A percentile compares a stretch with the other conserved stretches of the same genome.
These are phyloP conservation scores for Emericellopsis cladophorae DNA, from an alignment of 2,329 filamentous ascomycete species.

Conservation along the genomic window DNA sequence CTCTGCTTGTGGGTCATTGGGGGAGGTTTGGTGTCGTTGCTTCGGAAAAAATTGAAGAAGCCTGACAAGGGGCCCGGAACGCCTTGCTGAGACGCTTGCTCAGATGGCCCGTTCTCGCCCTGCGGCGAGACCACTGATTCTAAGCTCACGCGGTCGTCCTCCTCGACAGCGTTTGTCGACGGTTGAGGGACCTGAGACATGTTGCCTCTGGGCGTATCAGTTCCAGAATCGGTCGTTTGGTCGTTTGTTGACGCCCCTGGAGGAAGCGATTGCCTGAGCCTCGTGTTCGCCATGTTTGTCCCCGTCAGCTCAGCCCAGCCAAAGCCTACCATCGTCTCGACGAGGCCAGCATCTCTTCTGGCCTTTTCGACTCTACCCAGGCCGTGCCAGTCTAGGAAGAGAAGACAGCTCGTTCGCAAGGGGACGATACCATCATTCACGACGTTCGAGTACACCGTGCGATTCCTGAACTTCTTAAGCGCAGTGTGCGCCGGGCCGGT, in stretches of 20 bases:
- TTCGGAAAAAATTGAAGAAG: slow-evolving; percentile 65
- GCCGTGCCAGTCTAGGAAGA: slow-evolving; percentile 95
- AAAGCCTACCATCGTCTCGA: slow-evolving; percentile 86
- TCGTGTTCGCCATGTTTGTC: slow-evolving; percentile 39
- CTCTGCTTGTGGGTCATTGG: slow-evolving; percentile 44
- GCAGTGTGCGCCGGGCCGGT: slow-evolving; percentile 84
- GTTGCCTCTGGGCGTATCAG: slow-evolving; percentile 23
- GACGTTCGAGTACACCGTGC: slow-evolving; percentile 91
- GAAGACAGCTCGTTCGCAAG: slow-evolving; percentile 82
- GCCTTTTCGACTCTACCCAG: slow-evolving; percentile 90
- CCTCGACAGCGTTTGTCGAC: slow-evolving; percentile 47
- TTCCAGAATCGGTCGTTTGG: slow-evolving; percentile 17
- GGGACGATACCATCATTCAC: slow-evolving; percentile 97
- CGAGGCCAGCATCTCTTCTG: slow-evolving; percentile 76
- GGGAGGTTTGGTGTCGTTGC: slow-evolving; percentile 37
- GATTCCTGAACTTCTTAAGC: slow-evolving; percentile 75
- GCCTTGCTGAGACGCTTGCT: slow-evolving; percentile 8
- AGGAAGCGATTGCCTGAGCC: slow-evolving; percentile 21
- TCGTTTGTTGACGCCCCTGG: too few relatives aligned
- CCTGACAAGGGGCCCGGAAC: slow-evolving; percentile 41
- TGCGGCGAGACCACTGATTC: slow-evolving; percentile 25
- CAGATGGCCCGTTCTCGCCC: slow-evolving; percentile 7
- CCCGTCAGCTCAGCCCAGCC: slow-evolving; percentile 88
- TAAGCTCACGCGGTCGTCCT: slow-evolving; percentile 52
- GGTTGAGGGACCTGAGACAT: slow-evolving; percentile 58